Evolutionary conservation across 805 yeast genomes (phyloP).

Genomic region (Lachancea sp.): DNA sequence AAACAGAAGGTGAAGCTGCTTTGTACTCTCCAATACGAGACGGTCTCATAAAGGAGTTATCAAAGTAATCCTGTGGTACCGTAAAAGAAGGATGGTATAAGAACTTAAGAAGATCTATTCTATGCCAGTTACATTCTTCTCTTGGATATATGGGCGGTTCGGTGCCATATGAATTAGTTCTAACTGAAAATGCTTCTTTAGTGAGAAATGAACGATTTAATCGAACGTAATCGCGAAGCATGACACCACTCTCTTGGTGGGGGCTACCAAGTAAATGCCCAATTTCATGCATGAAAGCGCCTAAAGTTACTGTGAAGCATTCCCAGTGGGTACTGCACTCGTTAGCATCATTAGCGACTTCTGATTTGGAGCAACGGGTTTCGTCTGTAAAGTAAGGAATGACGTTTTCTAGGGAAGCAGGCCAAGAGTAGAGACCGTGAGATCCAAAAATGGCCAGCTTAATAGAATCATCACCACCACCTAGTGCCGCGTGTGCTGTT

Average conservation of each 20-base stretch:
- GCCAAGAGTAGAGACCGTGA: constrained; percentile 90
- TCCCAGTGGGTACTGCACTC: constrained; percentile 90
- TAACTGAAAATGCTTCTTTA: constrained; percentile 50
- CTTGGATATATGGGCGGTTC: constrained; percentile 43
- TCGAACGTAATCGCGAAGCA: constrained; percentile 79
- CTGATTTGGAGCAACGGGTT: constrained; percentile 51
- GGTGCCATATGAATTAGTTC: constrained; percentile 47
- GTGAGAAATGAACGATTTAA: constrained; percentile 79
- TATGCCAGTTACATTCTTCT: constrained; percentile 83
- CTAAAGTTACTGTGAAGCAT: constrained; percentile 74
- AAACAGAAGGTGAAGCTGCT: constrained; percentile 36
- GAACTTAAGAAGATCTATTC: constrained; percentile 71
- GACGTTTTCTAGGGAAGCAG: constrained; percentile 68
- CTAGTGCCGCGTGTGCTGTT: constrained; percentile 87
- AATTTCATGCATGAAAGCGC: constrained; percentile 93
- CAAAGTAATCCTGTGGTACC: constrained; percentile 55
- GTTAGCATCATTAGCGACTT: constrained; percentile 86
- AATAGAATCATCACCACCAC: constrained; percentile 71
- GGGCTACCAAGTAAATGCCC: constrained; percentile 92
- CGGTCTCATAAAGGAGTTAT: constrained; percentile 36
- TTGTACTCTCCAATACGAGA: constrained; percentile 30
- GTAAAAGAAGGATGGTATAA: constrained; percentile 75
- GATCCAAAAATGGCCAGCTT: constrained; percentile 89
- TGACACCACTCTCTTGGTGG: constrained; percentile 83
- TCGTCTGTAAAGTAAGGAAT: constrained; percentile 64